Percentiles rank a stretch among this genome's conserved stretches.
Conservation (phyloP, 192 early-diverging fungal species). For the Entomortierella parvispora region DNA sequence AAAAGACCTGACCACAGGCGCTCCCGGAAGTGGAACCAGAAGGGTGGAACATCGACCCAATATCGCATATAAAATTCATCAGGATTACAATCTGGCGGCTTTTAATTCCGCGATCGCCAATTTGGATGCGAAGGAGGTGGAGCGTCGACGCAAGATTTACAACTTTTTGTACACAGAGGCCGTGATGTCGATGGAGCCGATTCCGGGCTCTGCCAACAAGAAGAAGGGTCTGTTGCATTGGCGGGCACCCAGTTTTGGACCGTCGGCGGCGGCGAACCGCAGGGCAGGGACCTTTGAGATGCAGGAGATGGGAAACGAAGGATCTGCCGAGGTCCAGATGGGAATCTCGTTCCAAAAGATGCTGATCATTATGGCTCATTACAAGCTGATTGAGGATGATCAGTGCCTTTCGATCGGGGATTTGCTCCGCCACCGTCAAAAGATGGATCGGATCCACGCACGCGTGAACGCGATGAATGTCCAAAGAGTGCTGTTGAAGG, state of each 20-base stretch:
- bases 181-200: constrained; percentile 50
- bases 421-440: constrained; percentile 46
- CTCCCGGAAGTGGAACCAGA: background rate
- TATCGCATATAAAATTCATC: constrained; percentile 19
- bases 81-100: constrained; percentile 43
- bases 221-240: constrained; percentile 21
- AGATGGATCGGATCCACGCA: constrained; percentile 50
- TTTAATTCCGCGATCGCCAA: constrained; percentile 50
- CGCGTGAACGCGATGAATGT: constrained; percentile 32
- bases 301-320: constrained; percentile 13
- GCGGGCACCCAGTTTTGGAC: background rate
- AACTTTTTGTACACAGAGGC: constrained; percentile 56
- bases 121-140: constrained; percentile 38
- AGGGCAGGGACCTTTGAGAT: constrained; percentile 36
- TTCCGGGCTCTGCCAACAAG: constrained; percentile 20
- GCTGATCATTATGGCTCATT: constrained; percentile 65
- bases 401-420: constrained; percentile 54
- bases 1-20: background rate
- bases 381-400: constrained; percentile 66
- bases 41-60: background rate
- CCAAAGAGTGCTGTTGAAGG: constrained; percentile 24
- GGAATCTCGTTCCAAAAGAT: constrained; percentile 63
- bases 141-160: constrained; percentile 46
- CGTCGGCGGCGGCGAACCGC: background rate
- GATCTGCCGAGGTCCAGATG: background rate